Evolutionary conservation across 1,284 basidiomycete species (phyloP), one percentile per base, ranked within the genome.

Genomic region (Marasmius oreades): DNA sequence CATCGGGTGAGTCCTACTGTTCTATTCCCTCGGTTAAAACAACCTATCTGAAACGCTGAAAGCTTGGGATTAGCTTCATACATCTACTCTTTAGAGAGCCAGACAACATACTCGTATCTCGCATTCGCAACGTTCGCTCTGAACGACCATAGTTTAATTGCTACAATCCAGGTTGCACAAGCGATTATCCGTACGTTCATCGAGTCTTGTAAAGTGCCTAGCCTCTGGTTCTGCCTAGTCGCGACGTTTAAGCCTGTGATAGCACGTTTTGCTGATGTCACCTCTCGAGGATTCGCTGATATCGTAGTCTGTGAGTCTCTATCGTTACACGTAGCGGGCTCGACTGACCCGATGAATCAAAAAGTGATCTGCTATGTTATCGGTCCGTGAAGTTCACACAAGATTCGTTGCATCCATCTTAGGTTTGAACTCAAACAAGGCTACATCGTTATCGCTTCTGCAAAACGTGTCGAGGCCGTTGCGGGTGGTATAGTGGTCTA

Each of bases 201-300:
- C 47, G 3, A 26, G 28, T 11, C 22, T 34, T 16, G 23, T 46
- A 28, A 11, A 44, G 1, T 43, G 5, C 23, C 26, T 47, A 26
- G 44, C n/a, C 43, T 36, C 53, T 20, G 18, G 52, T 10, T 46
- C 39, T 34, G 46, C n/a, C 12, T 60, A 77, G 76, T 75, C 50
- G 70, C 72, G 11, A 71, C 71, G 46, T 73, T 88, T 36, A 93
- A 93, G 71, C 91, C 91, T 1, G 79, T 91, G 46, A 85, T 91
- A 63, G 91, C 90, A 2, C 92, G 92, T 70, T 70, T 92, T 34
- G 82, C 89, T 1, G 90, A 93, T 65, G 81, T 89, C 16, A 74
- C 76, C 12, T 82, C 81, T 12, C 76, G 83, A 61, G 80, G 77
- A 31, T 71, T 66, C n/a, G 78, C 89, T 0, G 90, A 86, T 64